Percentiles rank a stretch among this genome's conserved stretches.
Conservation (phyloP, 768 basidiomycete species). For the Hemileccinum impolitum region DNA sequence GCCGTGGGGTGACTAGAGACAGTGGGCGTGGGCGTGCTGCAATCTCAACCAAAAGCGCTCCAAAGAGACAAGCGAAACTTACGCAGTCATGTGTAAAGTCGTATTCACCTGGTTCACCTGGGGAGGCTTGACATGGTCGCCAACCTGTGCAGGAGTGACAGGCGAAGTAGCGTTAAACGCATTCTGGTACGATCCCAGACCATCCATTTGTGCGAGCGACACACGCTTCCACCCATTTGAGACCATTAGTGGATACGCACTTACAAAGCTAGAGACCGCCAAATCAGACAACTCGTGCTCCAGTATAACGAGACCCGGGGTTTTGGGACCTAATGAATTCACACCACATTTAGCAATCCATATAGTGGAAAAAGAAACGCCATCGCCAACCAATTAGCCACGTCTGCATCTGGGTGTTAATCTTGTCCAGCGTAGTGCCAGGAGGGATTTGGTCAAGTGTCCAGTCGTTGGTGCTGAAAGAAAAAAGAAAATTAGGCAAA, state of each 20-base stretch:
- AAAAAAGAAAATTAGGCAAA: background rate
- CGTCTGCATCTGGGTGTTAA: conserved; percentile 47
- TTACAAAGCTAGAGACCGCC: conserved; percentile 65
- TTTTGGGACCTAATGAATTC: conserved; percentile 51
- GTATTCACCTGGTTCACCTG: conserved; percentile 9
- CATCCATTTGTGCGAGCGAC: conserved; percentile 48
- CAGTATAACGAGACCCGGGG: conserved; percentile 75
- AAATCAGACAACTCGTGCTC: conserved; percentile 75
- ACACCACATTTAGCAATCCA: background rate
- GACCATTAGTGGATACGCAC: conserved; percentile 59
- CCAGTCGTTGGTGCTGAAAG: conserved; percentile 73
- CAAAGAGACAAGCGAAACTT: background rate
- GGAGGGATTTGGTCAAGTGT: conserved; percentile 40
- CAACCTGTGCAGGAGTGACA: conserved; percentile 24
- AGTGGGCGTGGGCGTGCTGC: conserved; percentile 1
- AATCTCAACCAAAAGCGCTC: background rate
- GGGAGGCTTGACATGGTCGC: conserved; percentile 15
- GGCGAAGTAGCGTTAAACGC: conserved; percentile 31
- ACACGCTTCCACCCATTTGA: conserved; percentile 68
- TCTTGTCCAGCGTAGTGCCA: conserved; percentile 42
- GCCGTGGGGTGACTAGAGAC: background rate
- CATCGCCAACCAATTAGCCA: conserved; percentile 52
- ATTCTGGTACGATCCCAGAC: conserved; percentile 46
- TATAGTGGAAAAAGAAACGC: background rate
- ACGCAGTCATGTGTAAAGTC: conserved; percentile 8